Base-by-base conservation (phyloP, 2,329 filamentous ascomycete species). In the Chaetomiaceae sp. region DNA sequence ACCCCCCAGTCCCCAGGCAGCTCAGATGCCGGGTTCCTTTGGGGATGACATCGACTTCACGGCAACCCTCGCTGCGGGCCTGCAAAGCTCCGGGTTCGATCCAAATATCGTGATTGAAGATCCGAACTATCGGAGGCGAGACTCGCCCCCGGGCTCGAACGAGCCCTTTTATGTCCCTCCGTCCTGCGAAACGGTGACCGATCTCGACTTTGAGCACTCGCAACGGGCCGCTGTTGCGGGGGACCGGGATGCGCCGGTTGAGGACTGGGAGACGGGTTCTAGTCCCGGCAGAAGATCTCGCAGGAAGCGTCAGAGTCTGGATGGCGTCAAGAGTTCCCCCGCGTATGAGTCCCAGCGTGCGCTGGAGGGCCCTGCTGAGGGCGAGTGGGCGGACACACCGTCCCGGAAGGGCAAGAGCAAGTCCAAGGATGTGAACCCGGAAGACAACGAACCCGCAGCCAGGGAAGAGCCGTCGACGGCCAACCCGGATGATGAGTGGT, bases 41-140 rank as follows among this genome's bases (percentile, higher is more conserved):
- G 78, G 71, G 1, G 78, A 84, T 50, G 86, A 89, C 58, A 68
- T 85, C 8, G 82, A 82, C 45, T 89, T 89, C 58, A 81, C 83
- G 7, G 86, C 85, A 23, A 81, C 79, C 3, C 68, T 89, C 41
- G 84, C 85, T 51, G 86, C 85, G 42, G 84, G 82, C 1, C 72
- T 87, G 43, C 70, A 83, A 62, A 77, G 82, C n/a, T 79, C 82
- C 40, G 86, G 86, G 0, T 89, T 89, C 56, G 78, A 87, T 60
- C 80, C 83, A 4, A 77, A 85, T 35, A 81, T 89, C 51, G 81
- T 89, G 40, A 83, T 86, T 31, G 73, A 87, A 40, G 76, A 89
- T 58, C 78, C 81, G 0, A 70, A 66, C 1, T 89, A 83, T 60
- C 79, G 79, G 56, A 76, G 74, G 44, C 81, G 85, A 23, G 77